Percentiles rank a stretch among this genome's conserved stretches.
Evolutionary conservation across 2,329 filamentous ascomycete genomes (phyloP).

Genomic region (Trichoderma polysporum): DNA sequence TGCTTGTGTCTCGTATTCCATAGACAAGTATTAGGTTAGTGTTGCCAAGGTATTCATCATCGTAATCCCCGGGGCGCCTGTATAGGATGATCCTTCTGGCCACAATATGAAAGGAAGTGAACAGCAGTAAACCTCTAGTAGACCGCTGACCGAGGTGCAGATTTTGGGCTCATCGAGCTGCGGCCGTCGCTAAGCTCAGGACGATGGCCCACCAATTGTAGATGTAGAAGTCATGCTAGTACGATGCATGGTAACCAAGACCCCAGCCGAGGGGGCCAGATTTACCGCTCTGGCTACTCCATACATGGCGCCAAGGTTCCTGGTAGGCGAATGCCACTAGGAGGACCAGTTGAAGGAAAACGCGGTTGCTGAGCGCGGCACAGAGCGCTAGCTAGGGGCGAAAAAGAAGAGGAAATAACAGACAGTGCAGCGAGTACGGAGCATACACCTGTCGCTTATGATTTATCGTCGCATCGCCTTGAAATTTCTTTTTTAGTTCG

Average conservation of each 20-base stretch:
- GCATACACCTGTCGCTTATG: neutral
- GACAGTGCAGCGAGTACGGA: constrained; percentile 12
- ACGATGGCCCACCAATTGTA: constrained; percentile 5
- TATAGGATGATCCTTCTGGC: neutral
- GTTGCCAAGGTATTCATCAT: neutral
- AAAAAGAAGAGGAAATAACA: neutral
- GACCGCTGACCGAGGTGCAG: constrained; percentile 18
- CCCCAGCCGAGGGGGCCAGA: constrained; percentile 17
- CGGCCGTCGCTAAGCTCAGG: constrained; percentile 24
- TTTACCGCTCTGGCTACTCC: constrained; percentile 14
- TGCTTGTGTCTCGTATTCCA: neutral
- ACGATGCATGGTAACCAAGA: constrained; percentile 2
- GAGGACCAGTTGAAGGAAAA: neutral
- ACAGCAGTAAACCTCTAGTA: neutral
- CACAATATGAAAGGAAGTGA: neutral
- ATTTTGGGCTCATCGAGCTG: constrained; percentile 18
- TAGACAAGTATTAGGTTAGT: neutral
- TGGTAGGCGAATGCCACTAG: constrained; percentile 4
- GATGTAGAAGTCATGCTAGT: neutral
- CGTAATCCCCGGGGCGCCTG: neutral
- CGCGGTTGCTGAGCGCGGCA: constrained; percentile 6
- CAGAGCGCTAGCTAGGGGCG: constrained; percentile 1
- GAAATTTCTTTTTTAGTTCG: neutral
- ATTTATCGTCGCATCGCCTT: constrained; percentile 1
- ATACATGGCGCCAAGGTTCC: constrained; percentile 18